Percentiles rank a stretch among this genome's conserved stretches.
Conservation (phyloP, 176 grass and related monocot species). For the Lolium multiflorum region DNA sequence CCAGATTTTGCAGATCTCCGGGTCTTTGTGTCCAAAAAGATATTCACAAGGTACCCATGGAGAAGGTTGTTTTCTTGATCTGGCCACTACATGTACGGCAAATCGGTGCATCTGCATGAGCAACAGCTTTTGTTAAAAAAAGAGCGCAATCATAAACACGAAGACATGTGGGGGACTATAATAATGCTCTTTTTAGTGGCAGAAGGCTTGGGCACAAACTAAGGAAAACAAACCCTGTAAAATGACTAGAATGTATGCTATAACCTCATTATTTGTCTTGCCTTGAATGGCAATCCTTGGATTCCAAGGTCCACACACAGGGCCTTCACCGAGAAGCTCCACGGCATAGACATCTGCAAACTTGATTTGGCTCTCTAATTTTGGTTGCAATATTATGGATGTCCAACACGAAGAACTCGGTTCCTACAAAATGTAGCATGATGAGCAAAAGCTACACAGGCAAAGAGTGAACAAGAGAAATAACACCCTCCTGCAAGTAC, state of each 20-base stretch:
- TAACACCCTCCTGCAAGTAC: background rate
- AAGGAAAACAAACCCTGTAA: constrained; percentile 42
- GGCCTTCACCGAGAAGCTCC: constrained; percentile 71
- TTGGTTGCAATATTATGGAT: constrained; percentile 54
- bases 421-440: constrained; percentile 51
- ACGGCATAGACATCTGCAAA: constrained; percentile 86
- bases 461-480: background rate
- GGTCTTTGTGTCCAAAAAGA: constrained; percentile 78
- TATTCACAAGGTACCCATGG: constrained; percentile 76
- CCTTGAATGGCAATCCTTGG: constrained; percentile 43
- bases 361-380: constrained; percentile 54
- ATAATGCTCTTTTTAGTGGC: constrained; percentile 1
- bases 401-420: constrained; percentile 53
- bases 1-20: constrained; percentile 70
- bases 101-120: constrained; percentile 84
- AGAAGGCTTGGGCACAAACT: background rate
- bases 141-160: background rate
- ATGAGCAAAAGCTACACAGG: background rate
- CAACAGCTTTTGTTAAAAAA: constrained; percentile 33
- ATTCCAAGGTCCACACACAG: constrained; percentile 58
- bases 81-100: constrained; percentile 57
- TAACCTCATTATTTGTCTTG: constrained; percentile 67
- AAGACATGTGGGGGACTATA: background rate
- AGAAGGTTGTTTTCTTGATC: constrained; percentile 55
- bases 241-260: constrained; percentile 47